Evolutionary conservation across 441 rosid genomes (phyloP).

Genomic region (Capsella rubella): DNA sequence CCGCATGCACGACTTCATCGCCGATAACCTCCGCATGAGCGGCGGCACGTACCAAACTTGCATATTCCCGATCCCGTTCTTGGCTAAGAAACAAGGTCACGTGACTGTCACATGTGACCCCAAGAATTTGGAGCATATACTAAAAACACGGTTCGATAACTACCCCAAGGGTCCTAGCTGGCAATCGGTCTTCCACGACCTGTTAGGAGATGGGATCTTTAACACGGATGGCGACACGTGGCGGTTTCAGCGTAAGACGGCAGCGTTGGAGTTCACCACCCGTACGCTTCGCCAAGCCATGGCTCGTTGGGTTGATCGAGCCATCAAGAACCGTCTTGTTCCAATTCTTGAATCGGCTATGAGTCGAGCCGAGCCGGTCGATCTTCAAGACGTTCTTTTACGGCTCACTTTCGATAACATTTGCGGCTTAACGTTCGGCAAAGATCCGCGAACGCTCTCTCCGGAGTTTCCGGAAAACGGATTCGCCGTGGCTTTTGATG

Average conservation of each 20-base stretch:
- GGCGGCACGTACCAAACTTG: constrained; percentile 93
- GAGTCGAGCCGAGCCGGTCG: constrained; percentile 53
- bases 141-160: constrained; percentile 76
- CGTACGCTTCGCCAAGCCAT: constrained; percentile 91
- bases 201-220: constrained; percentile 86
- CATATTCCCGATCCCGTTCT: constrained; percentile 59
- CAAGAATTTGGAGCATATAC: constrained; percentile 71
- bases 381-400: constrained; percentile 79
- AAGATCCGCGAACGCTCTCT: constrained; percentile 74
- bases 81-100: constrained; percentile 73
- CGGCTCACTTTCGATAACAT: constrained; percentile 92
- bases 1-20: constrained; percentile 87
- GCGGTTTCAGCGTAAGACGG: constrained; percentile 88
- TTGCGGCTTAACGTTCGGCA: constrained; percentile 84
- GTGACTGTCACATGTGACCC: constrained; percentile 96
- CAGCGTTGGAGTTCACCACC: constrained; percentile 89
- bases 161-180: constrained; percentile 90
- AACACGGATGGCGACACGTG: constrained; percentile 88
- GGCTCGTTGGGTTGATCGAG: constrained; percentile 87
- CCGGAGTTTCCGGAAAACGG: constrained; percentile 65
- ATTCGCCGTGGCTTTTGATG: constrained; percentile 78
- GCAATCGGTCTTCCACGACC: constrained; percentile 85
- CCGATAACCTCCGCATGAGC: constrained; percentile 73
- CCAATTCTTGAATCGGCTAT: constrained; percentile 71
- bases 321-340: constrained; percentile 68